Base-by-base conservation (phyloP, 208 protist species). In the Trypanosoma cruzi region DNA sequence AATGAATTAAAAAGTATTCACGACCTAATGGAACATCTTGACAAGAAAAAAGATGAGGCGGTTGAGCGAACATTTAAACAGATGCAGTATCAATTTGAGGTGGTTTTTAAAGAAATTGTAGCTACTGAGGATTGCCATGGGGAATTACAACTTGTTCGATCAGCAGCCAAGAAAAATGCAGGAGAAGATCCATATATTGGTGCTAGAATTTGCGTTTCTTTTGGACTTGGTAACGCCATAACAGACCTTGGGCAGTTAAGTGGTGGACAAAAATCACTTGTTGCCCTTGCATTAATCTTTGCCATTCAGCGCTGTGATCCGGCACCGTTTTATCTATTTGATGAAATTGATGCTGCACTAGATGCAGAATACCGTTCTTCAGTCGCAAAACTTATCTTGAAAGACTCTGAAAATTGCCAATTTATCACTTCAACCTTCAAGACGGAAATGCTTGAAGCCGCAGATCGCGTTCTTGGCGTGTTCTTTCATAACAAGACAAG, bases 311-410 rank as follows among this genome's bases (percentile, higher is more conserved):
- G 95, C 34, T 98, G 90, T 70, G 98, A 99, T 68, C 98, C 99
- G 7, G 98, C 98, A 0, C 99, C 99, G 26, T 99, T 99, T 77
- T 99, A 99, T 78, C 77, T 99, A 5, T 99, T 99, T 68, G 99
- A 99, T 77, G 99, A 99, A 85, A 99, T 99, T 64, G 99, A 99
- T 74, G 93, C 98, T 14, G 97, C 96, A 3, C 86, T 99, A 8
- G 99, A 99, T 84, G 76, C 93, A 4, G 90, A 96, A 58, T 98
- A 99, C 77, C 88, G 99, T 40, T 81, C 80, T 2, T 80, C 88
- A 0, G 94, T 97, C 1, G 91, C 97, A 22, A 85, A 89, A 18
- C 91, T 99, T 85, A 96, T 99, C 59, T 56, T 85, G n/a, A 88
- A 93, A 57, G 95, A 98, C 68, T 88, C 86, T 0, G 77, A 80